Evolutionary conservation across 176 grass and related monocot genomes (phyloP), one percentile per base, ranked within the genome.

Genomic region (Tillandsia fasciculata): DNA sequence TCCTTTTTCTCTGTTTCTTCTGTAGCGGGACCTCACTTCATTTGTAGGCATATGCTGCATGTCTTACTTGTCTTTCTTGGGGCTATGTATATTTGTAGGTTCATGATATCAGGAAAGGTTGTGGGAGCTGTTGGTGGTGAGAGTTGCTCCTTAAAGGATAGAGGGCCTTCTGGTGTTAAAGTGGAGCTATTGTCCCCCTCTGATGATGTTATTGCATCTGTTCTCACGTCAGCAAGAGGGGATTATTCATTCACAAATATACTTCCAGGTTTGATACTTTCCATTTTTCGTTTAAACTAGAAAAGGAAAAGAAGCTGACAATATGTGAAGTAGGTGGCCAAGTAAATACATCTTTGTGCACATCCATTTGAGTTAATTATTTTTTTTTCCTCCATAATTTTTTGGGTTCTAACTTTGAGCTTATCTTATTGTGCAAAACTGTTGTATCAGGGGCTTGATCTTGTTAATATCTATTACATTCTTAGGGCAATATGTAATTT

Each of bases 141-240:
- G 70, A 93, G 84, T 63, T 99, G 90, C 71, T 71, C 84, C 5
- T 22, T 33, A 49, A 92, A 90, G 57, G 27, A 77, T 68, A 78
- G 82, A 73, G 94, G 94, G n/a, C 94, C 94, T 66, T 81, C 84
- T 75, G 90, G 90, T 83, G 84, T 99, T 63, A 93, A 83, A 93
- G 84, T 99, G 47, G 87, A 99, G 20, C 78, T 93, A 23, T 54
- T 86, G 9, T 80, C 80, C 75, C 67, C 72, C 8, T 82, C 82
- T 17, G 89, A 87, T 81, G 90, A 99, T 52, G 63, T 86, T 66
- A 75, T 99, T 81, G 83, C 84, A 67, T 89, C 82, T 65, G 76
- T 76, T 79, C 73, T 80, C 12, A 99, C 94, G 53, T 86, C 82
- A 64, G 66, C 80, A 72, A 63, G 72, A 8, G 94, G 94, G 79